phyloP scores from a whole-genome alignment of 2,329 filamentous ascomycete species.

The Trichoderma gracile region DNA sequence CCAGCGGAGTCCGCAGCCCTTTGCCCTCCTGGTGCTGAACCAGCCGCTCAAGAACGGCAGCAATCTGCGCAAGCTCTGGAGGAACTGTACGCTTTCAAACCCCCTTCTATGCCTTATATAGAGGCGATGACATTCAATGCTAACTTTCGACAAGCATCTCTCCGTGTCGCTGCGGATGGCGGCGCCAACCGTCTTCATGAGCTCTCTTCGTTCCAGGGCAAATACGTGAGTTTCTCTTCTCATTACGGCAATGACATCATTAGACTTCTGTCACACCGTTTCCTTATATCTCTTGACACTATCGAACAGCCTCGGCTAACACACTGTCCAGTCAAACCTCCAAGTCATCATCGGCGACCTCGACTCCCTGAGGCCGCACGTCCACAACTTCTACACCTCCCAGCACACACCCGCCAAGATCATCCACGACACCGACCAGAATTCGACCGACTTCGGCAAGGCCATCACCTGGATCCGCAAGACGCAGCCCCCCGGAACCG shows the following conservation, averaged over 20 bases:
- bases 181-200: conserved; percentile 76
- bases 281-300: not conserved
- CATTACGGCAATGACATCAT: not conserved
- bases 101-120: not conserved
- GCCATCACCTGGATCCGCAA: conserved; percentile 62
- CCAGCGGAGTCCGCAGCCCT: conserved; percentile 38
- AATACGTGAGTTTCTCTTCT: conserved; percentile 42
- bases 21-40: conserved; percentile 54
- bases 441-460: conserved; percentile 91
- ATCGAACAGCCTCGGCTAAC: not conserved
- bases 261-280: not conserved
- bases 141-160: conserved; percentile 51
- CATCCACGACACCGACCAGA: conserved; percentile 73
- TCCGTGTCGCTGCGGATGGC: conserved; percentile 83
- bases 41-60: conserved; percentile 50
- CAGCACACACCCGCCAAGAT: conserved; percentile 56
- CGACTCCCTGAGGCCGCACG: conserved; percentile 71
- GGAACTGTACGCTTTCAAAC: conserved; percentile 45
- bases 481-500: conserved; percentile 40
- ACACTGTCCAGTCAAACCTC: conserved; percentile 53
- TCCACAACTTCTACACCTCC: conserved; percentile 66
- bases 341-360: conserved; percentile 84
- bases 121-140: not conserved
- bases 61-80: conserved; percentile 53
- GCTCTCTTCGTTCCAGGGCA: conserved; percentile 45